A percentile compares a stretch with the other conserved stretches of the same genome.
Conservation (phyloP, 2,329 filamentous ascomycete genomes). For the Fonsecaea pedrosoi region DNA sequence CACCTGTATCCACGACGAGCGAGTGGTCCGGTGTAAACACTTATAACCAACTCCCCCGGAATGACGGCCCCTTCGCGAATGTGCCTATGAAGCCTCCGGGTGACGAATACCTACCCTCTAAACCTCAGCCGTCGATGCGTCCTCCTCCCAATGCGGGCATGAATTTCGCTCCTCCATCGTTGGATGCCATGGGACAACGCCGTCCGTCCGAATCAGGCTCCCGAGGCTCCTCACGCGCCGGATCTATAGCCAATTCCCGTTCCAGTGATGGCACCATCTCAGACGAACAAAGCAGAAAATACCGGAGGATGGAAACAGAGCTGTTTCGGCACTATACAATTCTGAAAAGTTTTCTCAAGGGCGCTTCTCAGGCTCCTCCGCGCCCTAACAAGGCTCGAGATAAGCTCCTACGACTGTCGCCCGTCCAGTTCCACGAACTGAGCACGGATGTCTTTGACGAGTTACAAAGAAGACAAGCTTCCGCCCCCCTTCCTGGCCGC, state of each 20-base stretch:
- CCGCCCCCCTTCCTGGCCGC: conserved; percentile 50
- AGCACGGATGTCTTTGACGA: conserved; percentile 98
- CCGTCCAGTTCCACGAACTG: conserved; percentile 94
- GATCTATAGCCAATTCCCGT: conserved; percentile 73
- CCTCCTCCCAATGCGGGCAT: conserved; percentile 28
- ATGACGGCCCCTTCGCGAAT: conserved; percentile 56
- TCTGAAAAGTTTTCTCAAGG: conserved; percentile 75
- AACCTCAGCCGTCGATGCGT: conserved; percentile 24
- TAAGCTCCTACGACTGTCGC: conserved; percentile 86
- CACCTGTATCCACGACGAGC: conserved; percentile 80
- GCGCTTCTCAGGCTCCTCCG: conserved; percentile 35
- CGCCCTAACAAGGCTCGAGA: conserved; percentile 85
- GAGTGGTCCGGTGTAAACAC: conserved; percentile 78
- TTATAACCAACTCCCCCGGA: conserved; percentile 60
- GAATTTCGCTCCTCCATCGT: conserved; percentile 29
- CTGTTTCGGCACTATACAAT: conserved; percentile 82
- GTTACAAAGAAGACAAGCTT: conserved; percentile 81
- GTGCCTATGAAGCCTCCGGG: conserved; percentile 41
- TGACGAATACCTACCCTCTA: conserved; percentile 30
- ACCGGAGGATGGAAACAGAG: conserved; percentile 68
- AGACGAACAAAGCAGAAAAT: conserved; percentile 68
- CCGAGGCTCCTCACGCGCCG: conserved; percentile 79
- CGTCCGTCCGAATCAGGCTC: conserved; percentile 46
- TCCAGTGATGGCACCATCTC: conserved; percentile 80
- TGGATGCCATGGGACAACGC: conserved; percentile 50